Percentiles rank a stretch among this genome's conserved stretches.
Conservation (phyloP, 805 yeast genomes). For the Candida sithepensis region DNA sequence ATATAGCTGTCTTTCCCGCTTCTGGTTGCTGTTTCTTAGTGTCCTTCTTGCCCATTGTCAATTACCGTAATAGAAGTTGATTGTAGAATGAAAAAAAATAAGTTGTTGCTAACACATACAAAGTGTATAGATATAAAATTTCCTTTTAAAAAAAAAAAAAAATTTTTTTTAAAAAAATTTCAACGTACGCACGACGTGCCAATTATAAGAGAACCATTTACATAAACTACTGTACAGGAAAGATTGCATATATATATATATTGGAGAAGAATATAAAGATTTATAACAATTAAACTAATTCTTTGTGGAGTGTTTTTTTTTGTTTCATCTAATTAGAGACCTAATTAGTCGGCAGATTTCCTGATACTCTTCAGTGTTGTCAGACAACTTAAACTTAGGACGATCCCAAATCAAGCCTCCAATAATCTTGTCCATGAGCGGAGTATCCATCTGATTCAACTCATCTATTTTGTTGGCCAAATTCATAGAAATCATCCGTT, state of each 20-base stretch:
- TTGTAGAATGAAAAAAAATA: no score
- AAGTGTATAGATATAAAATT: no score
- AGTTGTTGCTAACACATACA: no score
- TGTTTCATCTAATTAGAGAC: not conserved
- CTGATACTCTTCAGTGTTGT: conserved; percentile 4
- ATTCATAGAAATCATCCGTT: no score
- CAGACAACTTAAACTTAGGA: conserved; percentile 2
- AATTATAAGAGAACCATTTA: not conserved
- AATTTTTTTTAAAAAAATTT: no score
- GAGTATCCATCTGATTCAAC: conserved; percentile 7
- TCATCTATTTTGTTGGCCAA: no score
- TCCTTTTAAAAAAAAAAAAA: not conserved
- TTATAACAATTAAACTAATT: no score
- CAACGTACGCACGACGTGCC: not conserved
- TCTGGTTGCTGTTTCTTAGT: conserved; percentile 1
- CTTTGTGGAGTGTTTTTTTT: no score
- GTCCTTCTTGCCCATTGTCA: not conserved
- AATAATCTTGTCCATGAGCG: conserved; percentile 2
- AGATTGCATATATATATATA: no score
- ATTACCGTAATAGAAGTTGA: no score
- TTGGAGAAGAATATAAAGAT: no score
- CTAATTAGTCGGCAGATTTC: not conserved
- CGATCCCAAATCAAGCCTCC: conserved; percentile 7
- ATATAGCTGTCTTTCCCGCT: not conserved
- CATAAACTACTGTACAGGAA: no score